Percentiles rank a stretch among this genome's conserved stretches.
Evolutionary conservation across 495 filamentous ascomycete genomes (phyloP).

Genomic region (Jackrogersella minutella): DNA sequence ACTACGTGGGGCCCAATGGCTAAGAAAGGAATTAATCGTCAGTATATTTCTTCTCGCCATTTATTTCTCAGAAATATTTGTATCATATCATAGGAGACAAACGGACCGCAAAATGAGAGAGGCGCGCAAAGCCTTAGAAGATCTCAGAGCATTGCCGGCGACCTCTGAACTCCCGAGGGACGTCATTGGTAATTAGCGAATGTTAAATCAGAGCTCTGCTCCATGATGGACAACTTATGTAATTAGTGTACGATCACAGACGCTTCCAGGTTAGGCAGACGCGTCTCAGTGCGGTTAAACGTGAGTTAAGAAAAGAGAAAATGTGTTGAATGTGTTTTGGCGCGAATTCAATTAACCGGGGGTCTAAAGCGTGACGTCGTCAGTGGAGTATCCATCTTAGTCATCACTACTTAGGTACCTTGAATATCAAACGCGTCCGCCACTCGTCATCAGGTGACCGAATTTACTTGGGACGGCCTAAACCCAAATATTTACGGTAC

Average conservation of each 20-base stretch:
- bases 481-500: not conserved
- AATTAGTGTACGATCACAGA: conserved; percentile 6
- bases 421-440: not conserved
- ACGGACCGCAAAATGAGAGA: conserved; percentile 35
- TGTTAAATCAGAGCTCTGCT: conserved; percentile 27
- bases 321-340: not conserved
- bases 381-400: conserved; percentile 10
- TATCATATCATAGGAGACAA: not conserved
- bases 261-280: conserved; percentile 31
- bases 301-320: not conserved
- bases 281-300: conserved; percentile 17
- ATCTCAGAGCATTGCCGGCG: conserved; percentile 40
- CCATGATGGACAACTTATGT: conserved; percentile 35
- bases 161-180: conserved; percentile 28
- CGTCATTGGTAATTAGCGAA: conserved; percentile 33
- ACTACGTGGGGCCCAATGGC: conserved; percentile 13
- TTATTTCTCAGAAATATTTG: not conserved
- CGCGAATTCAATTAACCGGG: not conserved
- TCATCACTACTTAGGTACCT: conserved; percentile 4
- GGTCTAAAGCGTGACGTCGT: not conserved
- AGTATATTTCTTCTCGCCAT: conserved; percentile 10
- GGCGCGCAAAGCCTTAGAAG: conserved; percentile 23
- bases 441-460: conserved; percentile 31
- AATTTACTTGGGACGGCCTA: not conserved
- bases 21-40: conserved; percentile 13